Conservation (phyloP, 1,139 yeast genomes). For the Candida freyschussii region DNA sequence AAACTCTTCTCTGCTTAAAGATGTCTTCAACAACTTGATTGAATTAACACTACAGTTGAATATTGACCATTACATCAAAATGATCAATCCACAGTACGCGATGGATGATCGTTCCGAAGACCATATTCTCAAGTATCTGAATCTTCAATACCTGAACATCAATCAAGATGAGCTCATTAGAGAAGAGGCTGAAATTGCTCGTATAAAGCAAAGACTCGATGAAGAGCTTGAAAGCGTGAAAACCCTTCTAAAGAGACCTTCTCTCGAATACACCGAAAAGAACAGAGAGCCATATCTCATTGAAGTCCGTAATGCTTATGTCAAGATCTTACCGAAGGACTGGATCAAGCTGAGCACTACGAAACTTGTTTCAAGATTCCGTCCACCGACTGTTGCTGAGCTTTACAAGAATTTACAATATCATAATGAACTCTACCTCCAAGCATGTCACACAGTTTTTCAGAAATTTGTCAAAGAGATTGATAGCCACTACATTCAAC, state of each 20-base stretch:
- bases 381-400: slow-evolving; percentile 53
- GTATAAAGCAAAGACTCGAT: slow-evolving; percentile 38
- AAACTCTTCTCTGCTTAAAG: slow-evolving; percentile 29
- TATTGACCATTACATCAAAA: slow-evolving; percentile 35
- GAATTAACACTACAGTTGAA: slow-evolving; percentile 17
- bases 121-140: slow-evolving; percentile 53
- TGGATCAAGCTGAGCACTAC: slow-evolving; percentile 81
- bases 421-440: slow-evolving; percentile 54
- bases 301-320: slow-evolving; percentile 57
- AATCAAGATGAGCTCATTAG: slow-evolving; percentile 39
- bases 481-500: slow-evolving; percentile 42
- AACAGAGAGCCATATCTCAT: slow-evolving; percentile 65
- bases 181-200: slow-evolving; percentile 40
- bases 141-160: slow-evolving; percentile 31
- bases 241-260: slow-evolving; percentile 49
- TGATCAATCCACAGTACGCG: slow-evolving; percentile 56
- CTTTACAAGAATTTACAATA: slow-evolving; percentile 55
- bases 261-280: slow-evolving; percentile 50
- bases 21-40: slow-evolving; percentile 28
- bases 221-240: slow-evolving; percentile 47
- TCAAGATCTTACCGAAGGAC: slow-evolving; percentile 54
- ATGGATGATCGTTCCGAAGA: slow-evolving; percentile 43
- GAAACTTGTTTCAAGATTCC: slow-evolving; percentile 62
- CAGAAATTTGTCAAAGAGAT: slow-evolving; percentile 43
- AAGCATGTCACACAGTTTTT: slow-evolving; percentile 55